These are phyloP conservation scores for Knufia fluminis DNA, from an alignment of 2,329 filamentous ascomycete genomes.

Conservation along the genomic window DNA sequence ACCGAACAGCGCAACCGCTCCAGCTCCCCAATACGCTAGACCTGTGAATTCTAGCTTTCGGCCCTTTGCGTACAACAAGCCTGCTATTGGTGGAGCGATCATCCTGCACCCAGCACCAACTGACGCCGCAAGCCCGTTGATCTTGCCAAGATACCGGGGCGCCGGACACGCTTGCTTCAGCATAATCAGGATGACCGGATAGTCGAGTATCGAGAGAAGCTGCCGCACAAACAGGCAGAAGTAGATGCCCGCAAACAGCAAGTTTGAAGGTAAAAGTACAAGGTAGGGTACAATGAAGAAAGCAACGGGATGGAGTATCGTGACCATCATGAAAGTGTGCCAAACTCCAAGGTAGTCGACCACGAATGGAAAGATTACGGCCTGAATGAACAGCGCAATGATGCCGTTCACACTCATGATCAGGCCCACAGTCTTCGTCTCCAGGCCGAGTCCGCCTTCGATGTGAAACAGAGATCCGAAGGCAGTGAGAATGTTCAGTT, in stretches of 20 bases:
- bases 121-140: slow-evolving; percentile 64
- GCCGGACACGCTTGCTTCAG: slow-evolving; percentile 63
- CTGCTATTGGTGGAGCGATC: slow-evolving; percentile 58
- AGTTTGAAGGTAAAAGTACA: slow-evolving; percentile 45
- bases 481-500: slow-evolving; percentile 29
- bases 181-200: slow-evolving; percentile 60
- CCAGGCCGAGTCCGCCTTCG: slow-evolving; percentile 56
- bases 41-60: slow-evolving; percentile 49
- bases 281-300: slow-evolving; percentile 64
- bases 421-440: slow-evolving; percentile 56
- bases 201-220: slow-evolving; percentile 58
- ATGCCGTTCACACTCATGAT: slow-evolving; percentile 62
- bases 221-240: slow-evolving; percentile 57
- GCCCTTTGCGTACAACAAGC: slow-evolving; percentile 56
- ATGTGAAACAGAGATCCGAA: slow-evolving; percentile 44
- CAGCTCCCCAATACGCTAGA: slow-evolving; percentile 55
- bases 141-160: slow-evolving; percentile 54
- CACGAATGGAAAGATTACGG: slow-evolving; percentile 57
- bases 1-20: slow-evolving; percentile 47
- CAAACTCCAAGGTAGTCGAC: slow-evolving; percentile 58
- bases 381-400: slow-evolving; percentile 65
- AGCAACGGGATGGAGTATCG: slow-evolving; percentile 55
- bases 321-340: slow-evolving; percentile 56
- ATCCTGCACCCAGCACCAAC: slow-evolving; percentile 64
- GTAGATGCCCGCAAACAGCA: slow-evolving; percentile 56